A percentile compares a stretch with the other conserved stretches of the same genome.
phyloP scores from a whole-genome alignment of 805 yeast species.

The Candida pini region DNA sequence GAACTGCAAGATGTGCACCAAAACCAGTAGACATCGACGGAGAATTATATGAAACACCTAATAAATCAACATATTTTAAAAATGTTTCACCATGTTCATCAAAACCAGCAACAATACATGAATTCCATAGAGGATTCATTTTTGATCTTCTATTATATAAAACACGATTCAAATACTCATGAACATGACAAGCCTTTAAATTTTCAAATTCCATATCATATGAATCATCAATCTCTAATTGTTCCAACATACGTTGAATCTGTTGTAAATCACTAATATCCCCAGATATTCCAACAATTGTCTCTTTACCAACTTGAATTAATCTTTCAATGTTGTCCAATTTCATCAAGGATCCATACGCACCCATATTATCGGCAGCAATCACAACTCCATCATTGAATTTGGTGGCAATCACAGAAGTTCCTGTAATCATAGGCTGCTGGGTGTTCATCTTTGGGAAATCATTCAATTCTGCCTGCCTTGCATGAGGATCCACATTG shows the following conservation, averaged over 20 bases:
- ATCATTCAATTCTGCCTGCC: conserved; percentile 20
- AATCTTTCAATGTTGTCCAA: conserved; percentile 83
- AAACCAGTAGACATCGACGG: conserved; percentile 94
- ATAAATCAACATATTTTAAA: conserved; percentile 79
- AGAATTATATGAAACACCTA: conserved; percentile 86
- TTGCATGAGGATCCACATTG: conserved; percentile 17
- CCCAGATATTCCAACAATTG: conserved; percentile 91
- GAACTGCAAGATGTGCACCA: conserved; percentile 92
- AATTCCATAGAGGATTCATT: conserved; percentile 96
- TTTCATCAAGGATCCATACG: conserved; percentile 90
- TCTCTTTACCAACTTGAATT: conserved; percentile 74
- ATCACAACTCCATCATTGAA: conserved; percentile 84
- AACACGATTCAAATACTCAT: conserved; percentile 78
- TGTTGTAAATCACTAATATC: conserved; percentile 93
- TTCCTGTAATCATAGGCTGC: conserved; percentile 93
- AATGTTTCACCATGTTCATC: conserved; percentile 67
- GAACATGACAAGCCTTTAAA: conserved; percentile 80
- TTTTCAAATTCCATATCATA: conserved; percentile 65
- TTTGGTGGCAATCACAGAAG: conserved; percentile 89
- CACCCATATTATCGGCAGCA: conserved; percentile 92
- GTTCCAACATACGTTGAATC: conserved; percentile 66
- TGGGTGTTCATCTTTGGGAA: conserved; percentile 84
- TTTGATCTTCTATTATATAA: conserved; percentile 85
- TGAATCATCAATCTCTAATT: conserved; percentile 69
- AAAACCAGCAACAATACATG: conserved; percentile 85